Evolutionary conservation across 768 basidiomycete genomes (phyloP), one percentile per base, ranked within the genome.

Genomic region (Lyophyllum decastes): DNA sequence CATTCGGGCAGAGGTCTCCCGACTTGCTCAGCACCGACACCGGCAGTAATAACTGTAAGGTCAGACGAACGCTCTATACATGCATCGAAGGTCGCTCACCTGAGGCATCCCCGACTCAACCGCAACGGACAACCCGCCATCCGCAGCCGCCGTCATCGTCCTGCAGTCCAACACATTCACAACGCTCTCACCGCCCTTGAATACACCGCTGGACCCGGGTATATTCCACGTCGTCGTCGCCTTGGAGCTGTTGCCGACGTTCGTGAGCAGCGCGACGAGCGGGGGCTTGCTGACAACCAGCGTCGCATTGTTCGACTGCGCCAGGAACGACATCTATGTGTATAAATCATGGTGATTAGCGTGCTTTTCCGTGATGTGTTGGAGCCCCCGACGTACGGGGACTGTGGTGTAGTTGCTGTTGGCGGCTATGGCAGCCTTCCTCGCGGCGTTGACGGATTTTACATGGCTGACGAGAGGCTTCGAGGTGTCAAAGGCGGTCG

Each of bases 251-350:
- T 66, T 73, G 33, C 85, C 86, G 35, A 72, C 65, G 69, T 87
- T 87, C 4, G 86, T 81, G 59, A 87, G 65, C 33, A 87, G 77
- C 6, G 81, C 70, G 44, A 86, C 76, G 59, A 88, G 67, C 0
- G 86, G 85, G 0, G 78, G 76, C 61, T 87, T 87, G 38, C 75
- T 83, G 34, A 86, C 66, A 1, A 74, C 80, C 27, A 87, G 66
- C 0, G 76, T 70, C 50, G 76, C n/a, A n/a, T 72, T 58, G 30
- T 76, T 68, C 30, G 74, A 59, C 22, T 78, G 74, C 4, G 69
- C 57, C 49, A 82, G 66, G 65, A 85, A 82, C 49, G 73, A 70
- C 64, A 80, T 74, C 82, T 86, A 56, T 21, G n/a, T n/a, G n/a
- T 38, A 43, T 9, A 10, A 8, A 27, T 25, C 22, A 6, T 30